Evolutionary conservation across 2,329 filamentous ascomycete species (phyloP), one percentile per base, ranked within the genome.

Genomic region (Xylariaceae sp.): DNA sequence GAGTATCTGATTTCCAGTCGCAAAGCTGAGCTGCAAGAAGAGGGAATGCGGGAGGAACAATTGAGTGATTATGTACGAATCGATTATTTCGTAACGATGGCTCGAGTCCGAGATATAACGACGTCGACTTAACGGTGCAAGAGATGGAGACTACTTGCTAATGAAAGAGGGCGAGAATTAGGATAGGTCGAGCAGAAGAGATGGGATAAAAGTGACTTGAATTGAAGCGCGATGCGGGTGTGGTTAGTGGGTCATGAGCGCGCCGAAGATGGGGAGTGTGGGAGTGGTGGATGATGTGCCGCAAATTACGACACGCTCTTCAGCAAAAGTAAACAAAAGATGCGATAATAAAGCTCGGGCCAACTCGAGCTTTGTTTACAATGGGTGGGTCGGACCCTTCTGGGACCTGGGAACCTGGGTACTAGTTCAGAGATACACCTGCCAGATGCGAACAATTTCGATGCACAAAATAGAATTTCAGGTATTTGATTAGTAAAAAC

Each of bases 271-370:
- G 59, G 61, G 49, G 59, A 58, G 59, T 48, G 59, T 35, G 50
- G 39, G 62, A 54, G 45, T 54, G 60, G 60, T 39, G 59, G 60
- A 61, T 51, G 61, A 44, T 56, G 64, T 64, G 53, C 45, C 34
- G 58, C 37, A 17, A 50, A 45, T 44, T 37, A 23, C n/a, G 44
- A 53, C 11, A 69, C 49, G 49, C 5, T n/a, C 23, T 34, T 23
- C 23, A 13, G 49, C 23, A 51, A 45, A 51, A 61, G 67, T 70
- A 70, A 70, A 70, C 68, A 42, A 42, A 42, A 51, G 13, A 34
- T 62, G 67, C 69, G 69, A 70, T 68, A 67, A 69, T 50, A 67
- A 64, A 66, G 68, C 68, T 69, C 63, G 64, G 66, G 60, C 68
- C 68, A 70, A 8, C 50, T n/a, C 51, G 42, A 13, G 37, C 37